Conservation (phyloP, 164 flowering plant genomes). For the Umbellularia californica region DNA sequence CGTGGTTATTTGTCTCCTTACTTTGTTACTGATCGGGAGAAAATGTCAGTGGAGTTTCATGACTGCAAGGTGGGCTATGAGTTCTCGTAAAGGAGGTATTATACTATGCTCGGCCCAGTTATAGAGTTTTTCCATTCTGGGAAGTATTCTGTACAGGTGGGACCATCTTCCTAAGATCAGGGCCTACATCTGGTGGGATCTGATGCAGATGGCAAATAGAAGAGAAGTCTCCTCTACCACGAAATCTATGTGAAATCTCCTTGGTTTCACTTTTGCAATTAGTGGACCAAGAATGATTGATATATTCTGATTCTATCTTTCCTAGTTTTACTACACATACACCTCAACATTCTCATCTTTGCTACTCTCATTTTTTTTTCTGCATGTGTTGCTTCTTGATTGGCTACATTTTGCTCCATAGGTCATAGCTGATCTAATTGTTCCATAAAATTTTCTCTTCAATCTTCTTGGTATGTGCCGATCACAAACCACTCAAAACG, state of each 20-base stretch:
- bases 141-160: background rate
- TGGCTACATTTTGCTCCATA: too few species aligned
- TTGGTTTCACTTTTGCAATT: too few species aligned
- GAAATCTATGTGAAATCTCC: background rate
- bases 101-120: background rate
- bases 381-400: too few species aligned
- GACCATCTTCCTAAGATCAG: background rate
- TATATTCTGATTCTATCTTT: too few species aligned
- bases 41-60: slow-evolving; percentile 57
- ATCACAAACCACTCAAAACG: too few species aligned
- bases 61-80: slow-evolving; percentile 63
- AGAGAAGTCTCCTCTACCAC: background rate
- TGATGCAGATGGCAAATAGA: background rate
- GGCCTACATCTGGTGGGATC: background rate
- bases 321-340: too few species aligned
- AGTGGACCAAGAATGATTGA: too few species aligned
- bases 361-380: too few species aligned
- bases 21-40: slow-evolving; percentile 70
- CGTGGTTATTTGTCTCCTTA: slow-evolving; percentile 90
- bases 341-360: too few species aligned
- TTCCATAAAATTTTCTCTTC: too few species aligned
- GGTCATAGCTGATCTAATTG: too few species aligned
- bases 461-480: too few species aligned
- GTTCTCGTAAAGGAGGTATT: background rate
- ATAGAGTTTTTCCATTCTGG: background rate